Evolutionary conservation across 106 monocot genomes (phyloP).

Genomic region (Apostasia shenzhenica): DNA sequence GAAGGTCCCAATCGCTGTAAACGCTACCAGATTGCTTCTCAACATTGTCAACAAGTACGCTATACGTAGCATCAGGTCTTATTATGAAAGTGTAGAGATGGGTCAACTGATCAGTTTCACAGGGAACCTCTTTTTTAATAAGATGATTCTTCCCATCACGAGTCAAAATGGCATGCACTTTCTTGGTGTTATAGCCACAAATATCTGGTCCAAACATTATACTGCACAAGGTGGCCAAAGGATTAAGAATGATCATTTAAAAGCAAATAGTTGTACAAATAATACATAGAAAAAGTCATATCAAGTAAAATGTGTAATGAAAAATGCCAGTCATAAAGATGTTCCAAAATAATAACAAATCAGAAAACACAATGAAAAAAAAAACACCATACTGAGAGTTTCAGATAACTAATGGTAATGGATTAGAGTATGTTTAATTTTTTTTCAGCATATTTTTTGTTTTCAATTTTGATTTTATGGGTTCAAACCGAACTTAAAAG

Average conservation of each 20-base stretch:
- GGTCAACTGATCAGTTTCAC: conserved; percentile 57
- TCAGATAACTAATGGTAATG: no score
- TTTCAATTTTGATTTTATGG: no score
- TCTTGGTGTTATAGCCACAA: conserved; percentile 51
- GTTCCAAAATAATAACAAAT: no score
- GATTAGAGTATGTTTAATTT: no score
- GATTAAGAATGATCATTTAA: conserved; percentile 1
- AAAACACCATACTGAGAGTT: no score
- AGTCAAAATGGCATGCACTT: conserved; percentile 59
- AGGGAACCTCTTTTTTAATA: conserved; percentile 56
- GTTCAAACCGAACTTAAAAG: no score
- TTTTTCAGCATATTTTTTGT: no score
- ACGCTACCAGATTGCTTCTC: conserved; percentile 59
- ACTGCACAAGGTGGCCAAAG: conserved; percentile 17
- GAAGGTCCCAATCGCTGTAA: conserved; percentile 55
- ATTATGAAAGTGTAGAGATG: conserved; percentile 71
- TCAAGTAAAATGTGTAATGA: background rate
- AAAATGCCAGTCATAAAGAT: background rate
- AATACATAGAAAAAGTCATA: background rate
- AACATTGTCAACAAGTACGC: conserved; percentile 52
- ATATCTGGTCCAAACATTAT: conserved; percentile 81
- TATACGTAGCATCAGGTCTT: conserved; percentile 50
- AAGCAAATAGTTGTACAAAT: background rate
- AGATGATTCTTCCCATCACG: conserved; percentile 56
- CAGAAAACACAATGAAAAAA: no score